Evolutionary conservation across 2,329 filamentous ascomycete species (phyloP), one percentile per base, ranked within the genome.

Genomic region (Thielaviopsis euricoi): DNA sequence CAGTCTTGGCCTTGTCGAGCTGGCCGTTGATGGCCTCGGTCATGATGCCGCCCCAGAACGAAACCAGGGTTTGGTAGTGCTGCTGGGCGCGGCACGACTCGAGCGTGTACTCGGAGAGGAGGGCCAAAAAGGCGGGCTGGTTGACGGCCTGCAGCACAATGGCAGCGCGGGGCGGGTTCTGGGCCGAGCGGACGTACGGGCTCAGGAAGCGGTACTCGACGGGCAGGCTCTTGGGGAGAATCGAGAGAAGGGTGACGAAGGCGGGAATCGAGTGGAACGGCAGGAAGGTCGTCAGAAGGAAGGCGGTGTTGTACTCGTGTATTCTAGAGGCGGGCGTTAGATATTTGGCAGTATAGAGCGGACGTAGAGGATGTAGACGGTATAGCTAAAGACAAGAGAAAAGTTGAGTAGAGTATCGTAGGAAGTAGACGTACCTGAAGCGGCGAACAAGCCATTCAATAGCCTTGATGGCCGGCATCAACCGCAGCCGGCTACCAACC

Each of bases 361-460:
- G 29, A 33, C 29, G 29, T 33, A 33, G 29, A 2, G n/a, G n/a
- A n/a, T n/a, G 7, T 33, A 51, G 26, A 46, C 2, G 17, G 4
- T 19, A 48, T 33, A 21, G 21, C 49, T 10, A 17, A 9, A 52
- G 55, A 52, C 40, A 23, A 58, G 64, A 1, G 23, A 22, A 53
- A 4, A 19, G 26, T 53, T 29, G 53, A 26, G 19, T 25, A 1
- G 13, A 1, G 26, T 13, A 48, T 13, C 6, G 7, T 25, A n/a
- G 7, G 2, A n/a, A 48, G 19, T 10, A n/a, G 7, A 64, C 77
- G 61, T 74, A 94, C 89, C 85, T 82, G 67, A 97, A 98, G 65
- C 91, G 79, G 66, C 93, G 78, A 57, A 98, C 80, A 52, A 98
- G 78, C 93, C 93, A 99, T 73, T 99, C 94, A 43, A 97, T 77